phyloP scores from a whole-genome alignment of 1,284 basidiomycete genomes.

The Microbotryum scabiosae region DNA sequence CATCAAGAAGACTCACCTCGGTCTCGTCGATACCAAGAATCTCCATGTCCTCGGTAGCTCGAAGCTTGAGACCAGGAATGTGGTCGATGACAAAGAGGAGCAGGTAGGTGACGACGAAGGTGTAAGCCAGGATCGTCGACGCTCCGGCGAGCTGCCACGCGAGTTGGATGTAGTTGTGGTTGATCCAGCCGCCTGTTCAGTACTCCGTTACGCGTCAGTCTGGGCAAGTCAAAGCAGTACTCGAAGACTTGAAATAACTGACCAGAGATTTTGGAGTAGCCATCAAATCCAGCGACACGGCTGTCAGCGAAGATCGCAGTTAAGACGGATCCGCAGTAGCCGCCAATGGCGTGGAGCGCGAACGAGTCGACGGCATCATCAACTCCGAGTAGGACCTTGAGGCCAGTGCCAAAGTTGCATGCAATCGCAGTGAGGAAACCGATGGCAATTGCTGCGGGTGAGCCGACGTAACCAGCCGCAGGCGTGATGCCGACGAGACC shows the following conservation, averaged over 20 bases:
- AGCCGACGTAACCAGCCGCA: conserved; percentile 77
- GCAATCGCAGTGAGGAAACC: conserved; percentile 73
- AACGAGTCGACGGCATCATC: conserved; percentile 6
- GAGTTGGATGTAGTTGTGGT: conserved; percentile 69
- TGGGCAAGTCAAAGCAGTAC: not conserved
- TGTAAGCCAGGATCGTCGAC: conserved; percentile 54
- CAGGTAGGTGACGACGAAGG: conserved; percentile 53
- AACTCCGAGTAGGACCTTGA: conserved; percentile 1
- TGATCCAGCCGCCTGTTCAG: conserved; percentile 62
- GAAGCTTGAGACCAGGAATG: conserved; percentile 72
- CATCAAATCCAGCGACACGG: conserved; percentile 77
- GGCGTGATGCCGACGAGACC: conserved; percentile 81
- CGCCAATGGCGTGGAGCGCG: not conserved
- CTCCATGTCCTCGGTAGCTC: conserved; percentile 71
- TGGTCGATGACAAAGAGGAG: conserved; percentile 87
- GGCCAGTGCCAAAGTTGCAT: conserved; percentile 47
- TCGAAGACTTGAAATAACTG: not conserved
- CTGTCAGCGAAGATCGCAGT: conserved; percentile 56
- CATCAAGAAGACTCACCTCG: conserved; percentile 57
- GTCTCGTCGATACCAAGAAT: conserved; percentile 85
- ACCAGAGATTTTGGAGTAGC: conserved; percentile 59
- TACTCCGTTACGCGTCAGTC: too few relatives aligned
- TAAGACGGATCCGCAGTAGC: not conserved
- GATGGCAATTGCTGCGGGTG: conserved; percentile 74
- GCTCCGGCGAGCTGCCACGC: conserved; percentile 81